These are phyloP conservation scores for Debaryomyces robertsiae DNA, from an alignment of 1,139 yeast species.

Conservation along the genomic window DNA sequence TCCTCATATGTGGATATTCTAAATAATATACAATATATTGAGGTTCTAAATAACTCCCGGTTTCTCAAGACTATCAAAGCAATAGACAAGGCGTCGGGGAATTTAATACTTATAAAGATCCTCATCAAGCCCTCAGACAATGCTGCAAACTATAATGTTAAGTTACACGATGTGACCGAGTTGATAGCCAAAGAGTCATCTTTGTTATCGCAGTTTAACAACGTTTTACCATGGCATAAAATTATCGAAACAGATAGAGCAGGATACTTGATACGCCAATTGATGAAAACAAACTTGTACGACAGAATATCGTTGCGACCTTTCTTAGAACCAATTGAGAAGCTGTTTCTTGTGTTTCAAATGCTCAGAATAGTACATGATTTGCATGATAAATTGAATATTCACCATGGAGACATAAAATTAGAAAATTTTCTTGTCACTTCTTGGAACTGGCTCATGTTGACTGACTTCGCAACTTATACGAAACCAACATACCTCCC, in stretches of 20 bases:
- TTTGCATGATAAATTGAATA: conserved; percentile 58
- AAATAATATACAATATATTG: conserved; percentile 70
- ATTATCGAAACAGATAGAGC: conserved; percentile 90
- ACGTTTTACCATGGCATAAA: conserved; percentile 70
- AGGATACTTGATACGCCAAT: conserved; percentile 84
- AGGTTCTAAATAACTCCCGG: conserved; percentile 72
- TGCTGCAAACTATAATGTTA: conserved; percentile 27
- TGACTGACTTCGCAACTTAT: conserved; percentile 81
- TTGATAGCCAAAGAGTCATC: conserved; percentile 36
- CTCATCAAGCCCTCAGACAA: conserved; percentile 63
- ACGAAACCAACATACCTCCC: conserved; percentile 83
- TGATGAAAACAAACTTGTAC: conserved; percentile 73
- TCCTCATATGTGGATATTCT: conserved; percentile 87
- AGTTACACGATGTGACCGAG: conserved; percentile 39
- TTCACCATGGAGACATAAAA: conserved; percentile 89
- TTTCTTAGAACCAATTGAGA: conserved; percentile 78
- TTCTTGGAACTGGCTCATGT: conserved; percentile 83
- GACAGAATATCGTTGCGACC: conserved; percentile 90
- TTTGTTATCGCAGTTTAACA: conserved; percentile 53
- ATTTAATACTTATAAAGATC: conserved; percentile 69
- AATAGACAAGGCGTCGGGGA: conserved; percentile 60
- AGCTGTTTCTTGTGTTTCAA: conserved; percentile 83
- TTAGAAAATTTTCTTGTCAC: conserved; percentile 86
- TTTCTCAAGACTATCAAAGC: conserved; percentile 88
- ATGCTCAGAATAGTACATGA: conserved; percentile 60